Evolutionary conservation across 1,284 basidiomycete genomes (phyloP).

Genomic region (Vanrija sp.): DNA sequence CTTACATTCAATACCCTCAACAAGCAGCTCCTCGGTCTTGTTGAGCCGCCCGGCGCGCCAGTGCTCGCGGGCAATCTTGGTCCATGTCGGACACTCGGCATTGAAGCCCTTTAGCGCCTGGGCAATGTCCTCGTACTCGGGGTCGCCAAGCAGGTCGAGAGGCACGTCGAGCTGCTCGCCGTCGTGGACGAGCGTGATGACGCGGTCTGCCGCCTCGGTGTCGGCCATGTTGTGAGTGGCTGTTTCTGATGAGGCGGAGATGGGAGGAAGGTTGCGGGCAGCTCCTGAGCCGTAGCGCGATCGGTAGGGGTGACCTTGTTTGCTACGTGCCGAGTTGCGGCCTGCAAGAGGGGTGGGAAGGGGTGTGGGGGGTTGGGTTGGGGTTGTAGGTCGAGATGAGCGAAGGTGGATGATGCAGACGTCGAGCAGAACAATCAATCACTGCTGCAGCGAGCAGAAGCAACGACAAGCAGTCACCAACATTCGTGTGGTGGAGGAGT

Average conservation of each 20-base stretch:
- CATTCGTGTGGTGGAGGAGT: too few relatives aligned
- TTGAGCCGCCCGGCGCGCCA: constrained; percentile 37
- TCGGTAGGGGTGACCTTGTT: not conserved
- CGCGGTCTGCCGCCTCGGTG: constrained; percentile 9
- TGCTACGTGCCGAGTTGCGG: not conserved
- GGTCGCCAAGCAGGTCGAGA: constrained; percentile 43
- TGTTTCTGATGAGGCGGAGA: not conserved
- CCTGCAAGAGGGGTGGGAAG: not conserved
- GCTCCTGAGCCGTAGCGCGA: too few relatives aligned
- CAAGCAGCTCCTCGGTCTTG: constrained; percentile 41
- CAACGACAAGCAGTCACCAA: too few relatives aligned
- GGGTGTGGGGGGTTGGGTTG: too few relatives aligned
- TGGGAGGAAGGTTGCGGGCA: too few relatives aligned
- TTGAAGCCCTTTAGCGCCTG: too few relatives aligned
- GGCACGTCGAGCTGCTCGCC: constrained; percentile 42
- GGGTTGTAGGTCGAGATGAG: not conserved
- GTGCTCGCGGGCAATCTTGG: constrained; percentile 47
- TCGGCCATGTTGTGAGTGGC: constrained; percentile 19
- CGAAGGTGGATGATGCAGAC: constrained; percentile 1
- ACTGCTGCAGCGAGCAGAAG: not conserved
- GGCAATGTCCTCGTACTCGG: constrained; percentile 10
- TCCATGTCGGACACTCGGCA: constrained; percentile 49
- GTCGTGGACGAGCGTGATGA: constrained; percentile 34
- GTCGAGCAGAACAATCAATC: not conserved
- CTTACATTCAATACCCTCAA: constrained; percentile 45